Evolutionary conservation across 2,329 filamentous ascomycete genomes (phyloP).

Genomic region (Tricladium varicosporioides): DNA sequence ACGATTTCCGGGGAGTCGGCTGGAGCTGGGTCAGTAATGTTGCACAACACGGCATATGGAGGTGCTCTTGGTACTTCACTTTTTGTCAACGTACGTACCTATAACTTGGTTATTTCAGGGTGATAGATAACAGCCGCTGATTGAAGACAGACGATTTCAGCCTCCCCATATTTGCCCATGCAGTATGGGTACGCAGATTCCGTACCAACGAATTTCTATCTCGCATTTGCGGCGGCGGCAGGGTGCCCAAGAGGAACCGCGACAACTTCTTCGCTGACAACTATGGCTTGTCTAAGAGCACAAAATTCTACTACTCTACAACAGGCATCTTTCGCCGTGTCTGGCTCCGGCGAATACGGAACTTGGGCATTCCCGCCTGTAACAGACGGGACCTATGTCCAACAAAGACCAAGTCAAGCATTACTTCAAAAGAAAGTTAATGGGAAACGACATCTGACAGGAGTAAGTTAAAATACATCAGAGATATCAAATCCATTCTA

Average conservation of each 20-base stretch:
- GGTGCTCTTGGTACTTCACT: constrained; percentile 29
- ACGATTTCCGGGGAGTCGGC: constrained; percentile 47
- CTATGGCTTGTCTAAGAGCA: constrained; percentile 1
- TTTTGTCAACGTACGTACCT: constrained; percentile 23
- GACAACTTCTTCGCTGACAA: too few relatives aligned
- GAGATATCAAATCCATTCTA: background rate
- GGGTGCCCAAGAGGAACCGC: constrained; percentile 36
- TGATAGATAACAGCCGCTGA: background rate
- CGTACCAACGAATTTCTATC: constrained; percentile 43
- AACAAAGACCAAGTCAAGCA: constrained; percentile 30
- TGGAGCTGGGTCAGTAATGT: constrained; percentile 45
- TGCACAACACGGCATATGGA: constrained; percentile 51
- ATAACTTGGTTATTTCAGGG: too few relatives aligned
- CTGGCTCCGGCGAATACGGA: constrained; percentile 22
- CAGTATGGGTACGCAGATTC: constrained; percentile 48
- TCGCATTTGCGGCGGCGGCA: constrained; percentile 40
- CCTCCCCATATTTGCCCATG: constrained; percentile 50
- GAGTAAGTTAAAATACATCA: constrained; percentile 9
- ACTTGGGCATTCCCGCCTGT: constrained; percentile 37
- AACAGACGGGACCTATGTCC: constrained; percentile 36
- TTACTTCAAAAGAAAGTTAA: constrained; percentile 34
- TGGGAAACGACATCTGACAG: constrained; percentile 23
- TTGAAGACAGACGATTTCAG: constrained; percentile 27
- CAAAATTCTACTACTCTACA: constrained; percentile 31
- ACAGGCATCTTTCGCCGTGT: constrained; percentile 19